A percentile compares a stretch with the other conserved stretches of the same genome.
These are phyloP conservation scores for Pyrrhoderma lamaoense DNA, from an alignment of 1,284 basidiomycete genomes.

Conservation along the genomic window DNA sequence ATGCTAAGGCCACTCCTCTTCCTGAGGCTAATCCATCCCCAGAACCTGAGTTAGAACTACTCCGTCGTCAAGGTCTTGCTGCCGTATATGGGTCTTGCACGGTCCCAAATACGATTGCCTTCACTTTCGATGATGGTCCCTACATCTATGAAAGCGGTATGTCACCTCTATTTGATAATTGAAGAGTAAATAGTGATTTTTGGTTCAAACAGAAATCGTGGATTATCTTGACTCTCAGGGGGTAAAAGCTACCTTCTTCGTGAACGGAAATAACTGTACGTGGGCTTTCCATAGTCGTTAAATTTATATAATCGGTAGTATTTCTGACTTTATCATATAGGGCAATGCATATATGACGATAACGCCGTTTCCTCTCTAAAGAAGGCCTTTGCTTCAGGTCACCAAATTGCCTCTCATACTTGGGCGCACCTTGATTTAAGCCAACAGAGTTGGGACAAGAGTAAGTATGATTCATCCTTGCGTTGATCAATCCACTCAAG, in stretches of 20 bases:
- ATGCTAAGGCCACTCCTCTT: not conserved
- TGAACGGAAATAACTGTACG: constrained; percentile 21
- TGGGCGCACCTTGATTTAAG: constrained; percentile 16
- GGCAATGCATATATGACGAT: constrained; percentile 34
- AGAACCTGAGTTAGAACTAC: constrained; percentile 14
- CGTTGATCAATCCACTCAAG: not conserved
- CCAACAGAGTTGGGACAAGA: constrained; percentile 12
- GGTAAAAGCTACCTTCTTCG: constrained; percentile 39
- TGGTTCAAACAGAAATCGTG: constrained; percentile 19
- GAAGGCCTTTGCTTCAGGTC: constrained; percentile 28
- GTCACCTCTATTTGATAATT: not conserved
- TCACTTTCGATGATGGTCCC: constrained; percentile 19
- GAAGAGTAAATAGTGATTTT: not conserved
- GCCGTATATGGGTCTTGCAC: constrained; percentile 15
- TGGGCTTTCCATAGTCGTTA: not conserved
- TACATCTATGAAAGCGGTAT: constrained; percentile 16
- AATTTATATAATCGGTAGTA: constrained; percentile 22
- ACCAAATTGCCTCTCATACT: constrained; percentile 16
- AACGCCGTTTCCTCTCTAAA: constrained; percentile 29
- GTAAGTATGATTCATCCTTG: not conserved
- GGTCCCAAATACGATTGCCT: constrained; percentile 9
- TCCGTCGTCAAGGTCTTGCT: constrained; percentile 14
- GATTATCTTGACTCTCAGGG: constrained; percentile 22
- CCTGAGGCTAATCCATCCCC: constrained; percentile 9
- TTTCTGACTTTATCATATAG: constrained; percentile 23